phyloP scores from a whole-genome alignment of 441 rosid genomes.

The Adansonia rubrostipa region DNA sequence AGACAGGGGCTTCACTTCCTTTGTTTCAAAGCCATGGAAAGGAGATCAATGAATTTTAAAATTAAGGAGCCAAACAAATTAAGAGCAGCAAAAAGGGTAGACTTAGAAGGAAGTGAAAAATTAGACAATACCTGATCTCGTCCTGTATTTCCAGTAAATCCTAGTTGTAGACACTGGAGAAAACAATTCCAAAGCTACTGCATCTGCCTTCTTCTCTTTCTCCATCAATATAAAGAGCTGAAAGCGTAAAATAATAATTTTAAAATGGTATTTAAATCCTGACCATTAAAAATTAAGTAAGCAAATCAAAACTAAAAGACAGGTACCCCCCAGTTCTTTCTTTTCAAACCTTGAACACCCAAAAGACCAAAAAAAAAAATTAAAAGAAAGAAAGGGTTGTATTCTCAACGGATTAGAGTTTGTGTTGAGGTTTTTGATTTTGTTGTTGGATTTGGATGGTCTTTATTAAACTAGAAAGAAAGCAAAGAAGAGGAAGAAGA shows the following conservation, averaged over 20 bases:
- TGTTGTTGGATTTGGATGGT: not conserved
- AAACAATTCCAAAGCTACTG: slow-evolving; percentile 57
- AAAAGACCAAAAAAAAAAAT: not conserved
- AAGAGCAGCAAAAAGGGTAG: not conserved
- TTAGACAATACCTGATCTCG: slow-evolving; percentile 59
- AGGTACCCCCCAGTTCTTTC: not conserved
- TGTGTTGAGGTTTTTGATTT: not conserved
- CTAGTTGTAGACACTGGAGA: slow-evolving; percentile 64
- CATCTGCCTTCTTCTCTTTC: slow-evolving; percentile 41
- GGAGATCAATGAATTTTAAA: too few relatives aligned
- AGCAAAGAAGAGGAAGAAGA: not conserved
- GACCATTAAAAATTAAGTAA: too few relatives aligned
- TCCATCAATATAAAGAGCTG: slow-evolving; percentile 29
- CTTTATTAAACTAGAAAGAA: not conserved
- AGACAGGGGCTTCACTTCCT: too few relatives aligned
- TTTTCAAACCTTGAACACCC: not conserved
- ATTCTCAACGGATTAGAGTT: not conserved
- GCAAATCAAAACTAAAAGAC: too few relatives aligned
- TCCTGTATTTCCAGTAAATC: slow-evolving; percentile 78
- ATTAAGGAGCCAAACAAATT: not conserved
- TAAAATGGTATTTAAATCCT: too few relatives aligned
- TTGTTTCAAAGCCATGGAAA: too few relatives aligned
- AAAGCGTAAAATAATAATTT: too few relatives aligned
- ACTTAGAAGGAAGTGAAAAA: not conserved
- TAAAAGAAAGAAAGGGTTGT: not conserved